Base-by-base conservation (phyloP, 371 early-diverging fungal genomes). In the Mucor lusitanicus region DNA sequence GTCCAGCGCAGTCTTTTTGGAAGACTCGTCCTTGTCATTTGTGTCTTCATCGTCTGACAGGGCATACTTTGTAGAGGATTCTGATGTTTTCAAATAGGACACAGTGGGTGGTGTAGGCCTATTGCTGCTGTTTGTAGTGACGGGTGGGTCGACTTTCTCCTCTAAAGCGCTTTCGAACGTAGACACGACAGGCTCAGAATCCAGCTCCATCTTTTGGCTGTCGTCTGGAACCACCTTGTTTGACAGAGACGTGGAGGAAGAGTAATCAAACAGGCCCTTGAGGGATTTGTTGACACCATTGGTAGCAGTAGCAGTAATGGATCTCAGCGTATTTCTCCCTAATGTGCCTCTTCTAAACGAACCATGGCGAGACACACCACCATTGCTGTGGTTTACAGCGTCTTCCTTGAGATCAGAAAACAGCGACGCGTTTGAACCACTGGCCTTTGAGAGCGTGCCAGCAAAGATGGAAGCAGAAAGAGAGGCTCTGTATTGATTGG, bases 151-250 rank as follows among this genome's bases (percentile, higher is more conserved):
- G 17, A 35, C 17, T 32, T 30, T 46, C 25, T 55, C 60, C 30
- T 54, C 60, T 55, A 9, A 59, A 40, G 21, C 27, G 58, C 9
- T 13, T 13, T 53, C 53, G 2, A 0, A 3, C 13, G 27, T 27
- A 15, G 19, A 46, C 13, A 40, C 42, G 9, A 40, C 6, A 13
- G 55, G 55, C 6, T 37, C 53, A 21, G 44, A 37, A 48, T 62
- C 48, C 7, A 72, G 27, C 44, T 72, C 73, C 67, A 67, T 72
- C 27, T 75, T 72, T 63, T 64, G 70, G 44, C 76, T 75, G 27
- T 70, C 70, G 42, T 64, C 65, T 5, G 66, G 62, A 9, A 48
- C 28, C 4, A 65, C 50, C 25, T 65, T 68, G 27, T 63, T 68
- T 21, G 68, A 59, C 37, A 44, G 37, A 9, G 70, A 32, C 7